Evolutionary conservation across 2,329 filamentous ascomycete species (phyloP), one percentile per base, ranked within the genome.

Genomic region (Arachnomyces sp.): DNA sequence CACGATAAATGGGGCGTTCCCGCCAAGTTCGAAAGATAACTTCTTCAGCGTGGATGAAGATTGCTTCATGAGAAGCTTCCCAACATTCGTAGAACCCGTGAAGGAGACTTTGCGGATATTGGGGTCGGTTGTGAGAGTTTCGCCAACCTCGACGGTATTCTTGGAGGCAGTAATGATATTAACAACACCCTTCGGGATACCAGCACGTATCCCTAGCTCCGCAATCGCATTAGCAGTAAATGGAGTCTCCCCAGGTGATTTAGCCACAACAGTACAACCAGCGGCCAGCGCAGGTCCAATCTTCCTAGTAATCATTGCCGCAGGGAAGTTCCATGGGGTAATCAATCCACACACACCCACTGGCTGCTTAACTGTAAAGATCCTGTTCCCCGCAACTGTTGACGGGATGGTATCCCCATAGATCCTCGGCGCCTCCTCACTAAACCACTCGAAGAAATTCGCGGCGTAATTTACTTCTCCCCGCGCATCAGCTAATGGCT

Each of bases 1-100:
- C 28, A 96, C 87, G 50, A 96, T 95, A 60, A 95, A 94, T 1
- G 90, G 90, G 0, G 90, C 85, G 60, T 96, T 96, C 35, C 90
- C 92, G 40, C 90, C 90, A 1, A 96, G 81, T 61, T 96, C 90
- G 61, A 94, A 84, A 0, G 85, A 92, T 1, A 85, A 70, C 58
- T 85, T 85, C 74, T 96, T 96, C 18, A 87, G 68, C 0, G 88
- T 94, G 31, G 77, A 74, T 0, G 88, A 78, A 8, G 83, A 82
- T 64, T 95, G 89, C 68, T 84, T 84, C 88, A 95, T 94, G 40
- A 98, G 77, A 66, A 95, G 65, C 50, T 74, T 79, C 16, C 77
- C 77, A 3, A 81, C 77, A 33, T 70, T 70, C 1, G 77, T 81
- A 28, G 72, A 77, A 36, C 92, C 92, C 1, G 92, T 96, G 63